Percentiles rank a stretch among this genome's conserved stretches.
These are phyloP conservation scores for Cryphonectria naterciae DNA, from an alignment of 2,329 filamentous ascomycete genomes.

Conservation along the genomic window DNA sequence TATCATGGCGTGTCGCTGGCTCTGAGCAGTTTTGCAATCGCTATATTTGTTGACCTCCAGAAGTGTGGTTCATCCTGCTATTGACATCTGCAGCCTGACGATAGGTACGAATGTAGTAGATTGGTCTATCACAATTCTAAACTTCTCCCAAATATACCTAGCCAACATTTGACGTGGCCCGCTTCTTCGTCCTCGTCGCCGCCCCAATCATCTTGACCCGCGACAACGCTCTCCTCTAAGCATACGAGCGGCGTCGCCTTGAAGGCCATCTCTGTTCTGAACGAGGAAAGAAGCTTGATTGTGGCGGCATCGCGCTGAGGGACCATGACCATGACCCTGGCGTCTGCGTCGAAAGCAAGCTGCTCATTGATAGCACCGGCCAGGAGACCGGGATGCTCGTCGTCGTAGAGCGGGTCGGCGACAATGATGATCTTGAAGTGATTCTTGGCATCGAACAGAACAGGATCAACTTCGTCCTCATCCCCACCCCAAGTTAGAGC, in stretches of 20 bases:
- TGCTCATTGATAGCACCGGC: slow-evolving; percentile 71
- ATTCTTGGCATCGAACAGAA: slow-evolving; percentile 48
- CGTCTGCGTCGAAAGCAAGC: slow-evolving; percentile 58
- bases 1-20: too few species aligned
- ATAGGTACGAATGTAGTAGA: background rate
- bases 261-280: slow-evolving; percentile 63
- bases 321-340: slow-evolving; percentile 78
- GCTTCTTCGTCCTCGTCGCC: slow-evolving; percentile 49
- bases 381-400: slow-evolving; percentile 77
- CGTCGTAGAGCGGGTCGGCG: slow-evolving; percentile 86
- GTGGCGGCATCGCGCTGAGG: slow-evolving; percentile 75
- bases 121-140: background rate
- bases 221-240: slow-evolving; percentile 64
- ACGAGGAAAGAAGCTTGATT: slow-evolving; percentile 62
- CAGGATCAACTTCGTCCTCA: slow-evolving; percentile 50
- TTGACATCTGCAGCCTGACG: slow-evolving; percentile 20
- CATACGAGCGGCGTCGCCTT: slow-evolving; percentile 52
- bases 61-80: too few species aligned
- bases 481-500: slow-evolving; percentile 74
- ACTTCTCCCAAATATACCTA: slow-evolving; percentile 58
- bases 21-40: too few species aligned
- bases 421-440: slow-evolving; percentile 75
- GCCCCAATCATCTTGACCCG: slow-evolving; percentile 76
- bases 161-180: slow-evolving; percentile 66
- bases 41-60: too few species aligned